These are phyloP conservation scores for Biscogniauxia sp. DNA, from an alignment of 2,329 filamentous ascomycete species.

Conservation along the genomic window DNA sequence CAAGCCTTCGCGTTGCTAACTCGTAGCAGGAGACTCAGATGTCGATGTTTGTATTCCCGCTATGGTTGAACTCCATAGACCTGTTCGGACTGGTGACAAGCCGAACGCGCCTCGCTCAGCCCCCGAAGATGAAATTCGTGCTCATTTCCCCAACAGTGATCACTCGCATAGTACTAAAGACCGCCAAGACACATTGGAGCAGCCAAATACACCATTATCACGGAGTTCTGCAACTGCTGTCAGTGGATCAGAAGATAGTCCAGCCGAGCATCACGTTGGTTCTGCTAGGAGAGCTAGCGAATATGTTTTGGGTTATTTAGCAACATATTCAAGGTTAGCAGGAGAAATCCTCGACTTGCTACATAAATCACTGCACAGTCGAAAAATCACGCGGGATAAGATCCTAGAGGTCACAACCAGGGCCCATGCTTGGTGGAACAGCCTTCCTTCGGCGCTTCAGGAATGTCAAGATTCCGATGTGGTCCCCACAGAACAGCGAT, in stretches of 20 bases:
- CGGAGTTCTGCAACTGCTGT: not conserved
- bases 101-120: not conserved
- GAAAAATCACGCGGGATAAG: slow-evolving; percentile 6
- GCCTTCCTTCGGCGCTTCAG: slow-evolving; percentile 8
- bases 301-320: slow-evolving; percentile 3
- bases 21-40: slow-evolving; percentile 35
- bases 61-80: slow-evolving; percentile 25
- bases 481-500: not conserved
- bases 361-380: slow-evolving; percentile 9
- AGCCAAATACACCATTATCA: not conserved
- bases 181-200: not conserved
- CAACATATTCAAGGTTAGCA: slow-evolving; percentile 5
- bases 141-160: slow-evolving; percentile 4
- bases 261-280: not conserved
- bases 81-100: slow-evolving; percentile 6
- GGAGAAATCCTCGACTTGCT: slow-evolving; percentile 10
- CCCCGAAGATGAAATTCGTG: not conserved
- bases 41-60: slow-evolving; percentile 38
- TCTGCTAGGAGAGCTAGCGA: not conserved
- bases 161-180: not conserved
- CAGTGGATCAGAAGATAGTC: not conserved
- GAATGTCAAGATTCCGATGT: not conserved
- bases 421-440: slow-evolving; percentile 12
- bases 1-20: slow-evolving; percentile 36
- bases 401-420: slow-evolving; percentile 8